Conservation (phyloP, 2,329 filamentous ascomycete genomes). For the Atkinsonella hypoxylon region DNA sequence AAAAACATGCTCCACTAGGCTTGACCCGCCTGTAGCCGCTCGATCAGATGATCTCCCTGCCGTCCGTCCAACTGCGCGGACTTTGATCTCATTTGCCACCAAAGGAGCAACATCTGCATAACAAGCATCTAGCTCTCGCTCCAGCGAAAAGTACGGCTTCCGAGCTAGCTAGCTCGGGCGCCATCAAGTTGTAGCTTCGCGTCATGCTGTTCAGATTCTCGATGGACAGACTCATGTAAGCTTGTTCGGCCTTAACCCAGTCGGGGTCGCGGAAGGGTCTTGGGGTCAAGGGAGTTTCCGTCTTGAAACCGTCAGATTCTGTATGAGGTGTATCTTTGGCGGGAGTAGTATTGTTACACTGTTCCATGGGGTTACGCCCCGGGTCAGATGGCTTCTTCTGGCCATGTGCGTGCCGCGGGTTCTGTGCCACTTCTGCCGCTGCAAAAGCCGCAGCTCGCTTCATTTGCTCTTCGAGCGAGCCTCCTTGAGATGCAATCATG, state of each 20-base stretch:
- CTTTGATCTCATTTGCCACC: conserved; percentile 59
- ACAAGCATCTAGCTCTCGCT: conserved; percentile 69
- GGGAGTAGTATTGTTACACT: too few relatives aligned
- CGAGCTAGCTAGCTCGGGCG: conserved; percentile 85
- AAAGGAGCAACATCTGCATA: conserved; percentile 77
- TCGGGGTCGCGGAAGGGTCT: conserved; percentile 64
- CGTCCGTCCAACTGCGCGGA: conserved; percentile 45
- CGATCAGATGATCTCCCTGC: conserved; percentile 18
- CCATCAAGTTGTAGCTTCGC: conserved; percentile 89
- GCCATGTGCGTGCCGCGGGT: conserved; percentile 33
- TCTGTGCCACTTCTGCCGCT: conserved; percentile 55
- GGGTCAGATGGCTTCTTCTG: not conserved
- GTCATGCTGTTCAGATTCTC: conserved; percentile 67
- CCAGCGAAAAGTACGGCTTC: conserved; percentile 79
- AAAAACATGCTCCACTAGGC: conserved; percentile 50
- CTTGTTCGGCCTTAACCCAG: conserved; percentile 61
- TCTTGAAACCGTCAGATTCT: not conserved
- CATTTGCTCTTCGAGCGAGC: conserved; percentile 62
- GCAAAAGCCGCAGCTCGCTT: conserved; percentile 61
- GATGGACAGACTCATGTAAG: conserved; percentile 68
- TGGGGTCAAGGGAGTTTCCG: conserved; percentile 16
- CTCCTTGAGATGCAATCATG: conserved; percentile 66
- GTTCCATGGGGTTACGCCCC: too few relatives aligned
- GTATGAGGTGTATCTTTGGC: not conserved
- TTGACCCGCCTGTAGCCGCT: conserved; percentile 23